phyloP scores from a whole-genome alignment of 805 yeast genomes.

The Wickerhamiella kurtzmanii region DNA sequence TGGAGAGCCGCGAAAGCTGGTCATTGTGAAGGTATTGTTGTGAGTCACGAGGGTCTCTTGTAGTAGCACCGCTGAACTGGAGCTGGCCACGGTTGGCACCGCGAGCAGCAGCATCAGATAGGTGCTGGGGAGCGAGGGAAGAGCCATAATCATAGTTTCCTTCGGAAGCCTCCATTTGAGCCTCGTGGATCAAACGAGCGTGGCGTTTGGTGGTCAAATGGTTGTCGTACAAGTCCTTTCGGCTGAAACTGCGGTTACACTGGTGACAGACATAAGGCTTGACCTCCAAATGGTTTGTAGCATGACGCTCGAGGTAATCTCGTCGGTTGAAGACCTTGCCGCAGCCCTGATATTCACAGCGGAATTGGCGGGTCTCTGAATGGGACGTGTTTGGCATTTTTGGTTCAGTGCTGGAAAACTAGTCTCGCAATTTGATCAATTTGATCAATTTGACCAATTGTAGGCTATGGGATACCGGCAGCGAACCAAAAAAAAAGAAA shows the following conservation, averaged over 20 bases:
- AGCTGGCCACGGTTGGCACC: too few species aligned
- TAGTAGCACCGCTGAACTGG: too few species aligned
- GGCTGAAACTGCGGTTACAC: slow-evolving; percentile 25
- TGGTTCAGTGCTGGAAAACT: neutral
- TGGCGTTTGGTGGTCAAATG: slow-evolving; percentile 25
- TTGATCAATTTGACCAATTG: too few species aligned
- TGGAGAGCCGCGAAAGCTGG: neutral
- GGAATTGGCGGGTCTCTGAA: slow-evolving; percentile 12
- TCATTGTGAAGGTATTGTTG: neutral
- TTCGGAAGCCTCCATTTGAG: neutral
- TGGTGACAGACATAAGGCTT: slow-evolving; percentile 25
- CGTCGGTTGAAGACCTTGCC: slow-evolving; percentile 25
- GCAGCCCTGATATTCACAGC: slow-evolving; percentile 27
- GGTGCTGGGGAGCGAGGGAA: neutral
- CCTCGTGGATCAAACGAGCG: slow-evolving; percentile 19
- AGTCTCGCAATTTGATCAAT: neutral
- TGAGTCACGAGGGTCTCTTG: too few species aligned
- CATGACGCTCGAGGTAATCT: slow-evolving; percentile 27
- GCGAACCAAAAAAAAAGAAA: too few species aligned
- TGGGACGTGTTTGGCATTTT: neutral
- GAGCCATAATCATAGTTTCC: neutral
- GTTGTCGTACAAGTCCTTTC: slow-evolving; percentile 27
- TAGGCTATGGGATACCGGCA: too few species aligned
- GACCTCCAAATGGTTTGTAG: slow-evolving; percentile 26
- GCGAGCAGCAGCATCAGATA: neutral